Conservation (phyloP, 1,139 yeast species). For the Geotrichum macrosporum region DNA sequence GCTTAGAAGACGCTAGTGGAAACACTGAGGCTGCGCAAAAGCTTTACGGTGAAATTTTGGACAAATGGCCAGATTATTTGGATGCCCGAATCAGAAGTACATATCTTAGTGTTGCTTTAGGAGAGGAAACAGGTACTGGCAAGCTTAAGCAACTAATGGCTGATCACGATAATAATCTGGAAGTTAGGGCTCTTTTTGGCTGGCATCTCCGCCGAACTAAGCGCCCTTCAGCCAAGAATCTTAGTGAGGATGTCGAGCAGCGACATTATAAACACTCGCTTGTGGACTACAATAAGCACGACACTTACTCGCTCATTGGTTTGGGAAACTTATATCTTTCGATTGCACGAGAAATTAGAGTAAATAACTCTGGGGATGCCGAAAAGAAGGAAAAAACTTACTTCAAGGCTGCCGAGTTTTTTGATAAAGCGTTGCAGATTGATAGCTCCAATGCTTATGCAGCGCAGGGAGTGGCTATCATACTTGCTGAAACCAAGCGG, state of each 20-base stretch:
- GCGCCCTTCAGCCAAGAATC: slow-evolving; percentile 37
- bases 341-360: slow-evolving; percentile 74
- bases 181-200: slow-evolving; percentile 85
- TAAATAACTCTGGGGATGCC: slow-evolving; percentile 47
- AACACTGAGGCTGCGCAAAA: slow-evolving; percentile 46
- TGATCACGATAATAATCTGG: slow-evolving; percentile 59
- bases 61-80: slow-evolving; percentile 62
- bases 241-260: slow-evolving; percentile 58
- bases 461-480: slow-evolving; percentile 95
- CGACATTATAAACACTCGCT: slow-evolving; percentile 81
- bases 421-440: slow-evolving; percentile 77
- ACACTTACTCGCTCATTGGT: slow-evolving; percentile 81
- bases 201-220: slow-evolving; percentile 69
- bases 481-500: slow-evolving; percentile 83
- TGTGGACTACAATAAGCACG: slow-evolving; percentile 73
- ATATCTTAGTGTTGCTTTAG: slow-evolving; percentile 45
- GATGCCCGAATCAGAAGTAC: slow-evolving; percentile 72
- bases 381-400: slow-evolving; percentile 74
- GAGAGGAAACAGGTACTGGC: slow-evolving; percentile 45
- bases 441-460: slow-evolving; percentile 90
- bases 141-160: slow-evolving; percentile 55
- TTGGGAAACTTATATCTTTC: slow-evolving; percentile 82
- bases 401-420: slow-evolving; percentile 82
- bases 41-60: slow-evolving; percentile 54
- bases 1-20: slow-evolving; percentile 42